Base-by-base conservation (phyloP, 805 yeast species). In the Ogataea salicorniae region DNA sequence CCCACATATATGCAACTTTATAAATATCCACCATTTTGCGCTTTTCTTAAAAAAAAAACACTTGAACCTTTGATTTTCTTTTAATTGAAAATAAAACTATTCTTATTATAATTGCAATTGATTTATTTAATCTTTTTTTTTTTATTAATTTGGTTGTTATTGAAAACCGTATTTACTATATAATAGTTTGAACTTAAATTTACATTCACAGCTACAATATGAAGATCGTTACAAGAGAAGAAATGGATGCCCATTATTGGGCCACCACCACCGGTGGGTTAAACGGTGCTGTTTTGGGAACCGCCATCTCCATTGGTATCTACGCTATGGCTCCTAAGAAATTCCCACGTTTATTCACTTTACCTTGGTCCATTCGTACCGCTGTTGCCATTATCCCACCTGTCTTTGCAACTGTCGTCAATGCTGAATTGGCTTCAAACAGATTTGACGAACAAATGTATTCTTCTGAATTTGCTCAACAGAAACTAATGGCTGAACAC, bases 361-460 rank as follows among this genome's bases (percentile, higher is more conserved):
- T 77, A 54, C 73, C 83, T n/a, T 80, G 75, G 73, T 72, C 80
- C 14, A 70, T 82, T 51, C 74, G 76, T 54, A 81, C 92, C 2
- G 87, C 88, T 6, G 64, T 82, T 45, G 79, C 79, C 56, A 77
- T 84, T 47, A 75, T 80, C 34, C 95, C 96, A 14, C 83, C 87
- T 33, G 76, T 84, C 2, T 67, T 81, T 38, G 56, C 75, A 26
- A 75, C 82, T 9, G 80, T 85, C 4, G 81, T 86, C 43, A 70
- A 70, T 51, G 91, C 88, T 15, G 96, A 87, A 64, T 76, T 75
- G 47, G 82, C 87, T 1, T 87, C 95, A 3, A 74, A 77, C 45
- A 67, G 67, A 33, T 87, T 85, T 61, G 95, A 87, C 60, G 71
- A 73, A 44, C 66, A 75, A 37, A 73, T 71, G 73, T 83, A 87